phyloP scores from a whole-genome alignment of 2,329 filamentous ascomycete genomes.

The Colletotrichum sp. region DNA sequence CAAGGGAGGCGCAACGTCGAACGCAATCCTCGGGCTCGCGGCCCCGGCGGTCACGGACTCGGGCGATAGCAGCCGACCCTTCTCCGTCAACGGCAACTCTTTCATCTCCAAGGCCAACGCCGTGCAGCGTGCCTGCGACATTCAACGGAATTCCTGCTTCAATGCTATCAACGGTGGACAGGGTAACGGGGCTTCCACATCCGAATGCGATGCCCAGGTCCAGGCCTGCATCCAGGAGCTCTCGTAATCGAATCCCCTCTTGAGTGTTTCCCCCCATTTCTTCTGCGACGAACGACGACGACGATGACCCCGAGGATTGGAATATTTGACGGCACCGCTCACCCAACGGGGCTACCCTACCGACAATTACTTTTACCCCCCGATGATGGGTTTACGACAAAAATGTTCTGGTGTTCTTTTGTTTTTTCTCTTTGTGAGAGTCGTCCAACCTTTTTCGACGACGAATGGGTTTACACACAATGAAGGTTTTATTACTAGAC shows the following conservation, averaged over 20 bases:
- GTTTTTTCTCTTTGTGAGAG: neutral
- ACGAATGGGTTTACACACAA: neutral
- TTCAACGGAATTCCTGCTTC: slow-evolving; percentile 67
- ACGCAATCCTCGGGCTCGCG: slow-evolving; percentile 54
- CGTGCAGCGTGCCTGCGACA: slow-evolving; percentile 64
- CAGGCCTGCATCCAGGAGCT: slow-evolving; percentile 42
- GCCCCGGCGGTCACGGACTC: slow-evolving; percentile 56
- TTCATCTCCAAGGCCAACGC: slow-evolving; percentile 63
- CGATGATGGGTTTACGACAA: neutral
- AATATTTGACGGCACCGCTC: neutral
- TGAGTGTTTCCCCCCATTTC: neutral
- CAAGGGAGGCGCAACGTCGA: slow-evolving; percentile 31
- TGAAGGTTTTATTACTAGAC: neutral
- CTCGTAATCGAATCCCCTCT: slow-evolving; percentile 24
- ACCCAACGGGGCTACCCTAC: neutral
- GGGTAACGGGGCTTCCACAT: slow-evolving; percentile 41
- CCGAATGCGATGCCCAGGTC: slow-evolving; percentile 64
- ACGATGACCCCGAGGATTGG: neutral
- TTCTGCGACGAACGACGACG: neutral
- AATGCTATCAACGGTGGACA: slow-evolving; percentile 59
- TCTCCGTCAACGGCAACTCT: slow-evolving; percentile 60
- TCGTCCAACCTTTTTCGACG: neutral
- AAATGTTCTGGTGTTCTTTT: neutral
- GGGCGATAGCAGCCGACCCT: slow-evolving; percentile 55
- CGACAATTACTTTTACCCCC: neutral